Evolutionary conservation across 352 stramenopile genomes (phyloP).

Genomic region (Pythium dissotocum): DNA sequence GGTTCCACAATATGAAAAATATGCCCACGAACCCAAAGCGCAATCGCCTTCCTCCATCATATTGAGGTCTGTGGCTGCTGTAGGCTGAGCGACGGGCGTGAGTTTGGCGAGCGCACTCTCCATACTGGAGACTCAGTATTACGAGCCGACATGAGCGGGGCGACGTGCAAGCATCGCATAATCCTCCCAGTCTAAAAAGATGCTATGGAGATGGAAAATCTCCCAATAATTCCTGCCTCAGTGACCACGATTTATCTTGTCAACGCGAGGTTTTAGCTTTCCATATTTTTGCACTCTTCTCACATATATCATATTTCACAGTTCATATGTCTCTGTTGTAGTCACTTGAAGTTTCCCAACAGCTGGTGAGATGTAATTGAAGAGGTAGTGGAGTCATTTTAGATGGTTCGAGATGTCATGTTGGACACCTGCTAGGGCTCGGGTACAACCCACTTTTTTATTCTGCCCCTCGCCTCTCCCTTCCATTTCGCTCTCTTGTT

Average conservation of each 20-base stretch:
- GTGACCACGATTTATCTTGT: neutral
- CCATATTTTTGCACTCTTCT: neutral
- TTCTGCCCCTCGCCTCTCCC: neutral
- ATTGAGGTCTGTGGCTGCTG: neutral
- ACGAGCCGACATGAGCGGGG: neutral
- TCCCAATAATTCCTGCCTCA: neutral
- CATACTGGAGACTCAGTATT: neutral
- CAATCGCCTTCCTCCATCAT: neutral
- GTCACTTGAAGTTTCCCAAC: neutral
- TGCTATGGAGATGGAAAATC: neutral
- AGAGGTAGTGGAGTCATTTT: neutral
- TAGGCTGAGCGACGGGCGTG: neutral
- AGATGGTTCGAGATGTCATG: neutral
- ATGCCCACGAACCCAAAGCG: neutral
- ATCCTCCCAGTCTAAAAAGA: neutral
- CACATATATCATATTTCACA: neutral
- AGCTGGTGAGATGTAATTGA: neutral
- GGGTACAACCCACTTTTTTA: conserved; percentile 1
- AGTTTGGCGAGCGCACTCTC: neutral
- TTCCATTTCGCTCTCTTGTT: conserved; percentile 2
- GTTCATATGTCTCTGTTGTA: neutral
- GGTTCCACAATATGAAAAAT: neutral
- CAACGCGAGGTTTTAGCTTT: neutral
- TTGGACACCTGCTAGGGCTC: neutral
- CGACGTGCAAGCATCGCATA: neutral